Base-by-base conservation (phyloP, 139 green algal species). In the Picochlorum costavermella region DNA sequence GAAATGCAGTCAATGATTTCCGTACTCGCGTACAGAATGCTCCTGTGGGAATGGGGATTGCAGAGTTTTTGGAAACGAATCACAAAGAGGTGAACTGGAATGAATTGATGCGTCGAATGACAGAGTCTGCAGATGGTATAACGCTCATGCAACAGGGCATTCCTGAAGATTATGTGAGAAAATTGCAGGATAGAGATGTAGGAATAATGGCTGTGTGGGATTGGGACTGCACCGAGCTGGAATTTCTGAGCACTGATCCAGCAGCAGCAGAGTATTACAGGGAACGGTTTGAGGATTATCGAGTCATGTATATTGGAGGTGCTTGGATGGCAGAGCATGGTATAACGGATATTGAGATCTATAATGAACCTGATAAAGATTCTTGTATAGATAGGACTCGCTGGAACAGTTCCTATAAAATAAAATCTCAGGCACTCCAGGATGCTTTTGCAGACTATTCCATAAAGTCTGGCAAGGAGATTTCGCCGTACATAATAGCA, bases 351-450 rank as follows among this genome's bases (percentile, higher is more conserved):
- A 59, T 64, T 6, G 58, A 64, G 58, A 11, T 64, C 10, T 59
- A 59, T 36, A 64, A 64, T 59, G 58, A 64, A 64, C 58, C 58
- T 33, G 43, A 64, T 29, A 50, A 56, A 50, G 23, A 59, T 59
- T 17, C 12, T 2, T 64, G 58, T 9, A 50, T 64, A 10, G 56
- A 26, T 51, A 6, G n/a, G 25, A 17, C 20, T 16, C 20, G 25
- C 57, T 64, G 58, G 58, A 23, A 44, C 16, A 25, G 56, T 11
- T 17, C 12, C 12, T 23, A 29, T 6, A 29, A 25, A 6, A 64
- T 64, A 13, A 29, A 31, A 17, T 31, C n/a, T 31, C 17, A 29
- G 16, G 58, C 58, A n/a, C 20, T 64, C 20, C 58, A 64, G 10
- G 50, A 59, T 59, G 50, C 50, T 33, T 59, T 59, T 29, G 23